These are phyloP conservation scores for Rhypophila decipiens DNA, from an alignment of 495 filamentous ascomycete genomes.

Conservation along the genomic window DNA sequence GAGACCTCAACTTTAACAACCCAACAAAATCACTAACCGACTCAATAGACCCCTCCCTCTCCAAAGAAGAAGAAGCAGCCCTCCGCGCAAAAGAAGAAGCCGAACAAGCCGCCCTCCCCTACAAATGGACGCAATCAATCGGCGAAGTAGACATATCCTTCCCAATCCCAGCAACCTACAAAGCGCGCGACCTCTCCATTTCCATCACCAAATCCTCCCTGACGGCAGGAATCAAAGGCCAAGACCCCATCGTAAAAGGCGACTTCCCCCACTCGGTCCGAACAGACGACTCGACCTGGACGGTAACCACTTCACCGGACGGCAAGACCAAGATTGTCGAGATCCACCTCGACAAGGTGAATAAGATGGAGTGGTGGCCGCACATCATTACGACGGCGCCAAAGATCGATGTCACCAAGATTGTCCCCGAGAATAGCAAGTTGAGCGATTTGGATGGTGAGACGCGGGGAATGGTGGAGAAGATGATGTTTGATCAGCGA, in stretches of 20 bases:
- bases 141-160: constrained; percentile 78
- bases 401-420: constrained; percentile 90
- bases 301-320: constrained; percentile 61
- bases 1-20: too few species aligned
- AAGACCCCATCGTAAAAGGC: constrained; percentile 80
- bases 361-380: constrained; percentile 98
- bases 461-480: constrained; percentile 97
- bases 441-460: constrained; percentile 90
- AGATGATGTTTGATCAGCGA: constrained; percentile 99
- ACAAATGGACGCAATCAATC: constrained; percentile 98
- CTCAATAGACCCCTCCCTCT: too few species aligned
- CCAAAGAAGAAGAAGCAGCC: constrained; percentile 58
- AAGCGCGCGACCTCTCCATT: constrained; percentile 77
- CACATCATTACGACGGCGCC: constrained; percentile 80
- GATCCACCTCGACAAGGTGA: constrained; percentile 91
- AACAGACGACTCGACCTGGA: constrained; percentile 90
- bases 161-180: constrained; percentile 67
- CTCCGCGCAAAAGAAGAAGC: constrained; percentile 70
- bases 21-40: too few species aligned
- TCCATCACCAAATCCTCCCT: constrained; percentile 74
- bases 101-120: constrained; percentile 88
- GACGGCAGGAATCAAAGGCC: constrained; percentile 79
- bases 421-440: constrained; percentile 85
- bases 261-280: constrained; percentile 73
- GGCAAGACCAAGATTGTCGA: constrained; percentile 64